Base-by-base conservation (phyloP, 805 yeast species). In the Yarrowia alimentaria region DNA sequence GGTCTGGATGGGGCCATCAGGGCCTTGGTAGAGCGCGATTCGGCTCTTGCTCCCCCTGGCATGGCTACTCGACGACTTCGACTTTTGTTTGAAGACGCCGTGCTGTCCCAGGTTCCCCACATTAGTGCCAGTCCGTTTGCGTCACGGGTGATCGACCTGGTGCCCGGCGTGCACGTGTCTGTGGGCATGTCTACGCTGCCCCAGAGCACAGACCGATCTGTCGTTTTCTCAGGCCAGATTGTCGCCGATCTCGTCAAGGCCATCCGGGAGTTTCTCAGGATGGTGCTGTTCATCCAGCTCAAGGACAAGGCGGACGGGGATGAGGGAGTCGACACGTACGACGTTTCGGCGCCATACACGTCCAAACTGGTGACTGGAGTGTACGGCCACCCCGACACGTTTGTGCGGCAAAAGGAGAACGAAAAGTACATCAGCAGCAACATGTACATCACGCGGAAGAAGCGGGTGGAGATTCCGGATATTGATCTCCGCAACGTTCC, bases 371-470 rank as follows among this genome's bases (percentile, higher is more conserved):
- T 56, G 3, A 45, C 52, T 1, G 61, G 61, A 1, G 45, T 52
- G 6, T 52, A 56, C 20, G 61, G 61, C 4, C 57, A 54, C 22
- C 60, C 61, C 6, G 57, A 51, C 18, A 53, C 56, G 16, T 57
- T 58, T 43, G 51, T 42, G n/a, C 24, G 59, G 16, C 59, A 56
- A 31, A 30, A 29, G 43, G 32, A 55, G 21, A 55, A 57, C 17
- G 52, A 53, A 26, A 35, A 34, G 10, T 38, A 45, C 9, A 52
- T 51, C 10, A 35, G 45, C 1, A 16, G 40, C 18, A 57, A 56
- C 33, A 47, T 54, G 13, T 55, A 52, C 18, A 47, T 51, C 18
- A 49, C 34, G 22, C 25, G 52, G 48, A 17, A 40, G 33, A 9
- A 37, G 30, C 13, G 43, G 29, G 38, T 37, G 31, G 20, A 26